phyloP scores from a whole-genome alignment of 2,329 filamentous ascomycete genomes.

The Neofusicoccum sp. region DNA sequence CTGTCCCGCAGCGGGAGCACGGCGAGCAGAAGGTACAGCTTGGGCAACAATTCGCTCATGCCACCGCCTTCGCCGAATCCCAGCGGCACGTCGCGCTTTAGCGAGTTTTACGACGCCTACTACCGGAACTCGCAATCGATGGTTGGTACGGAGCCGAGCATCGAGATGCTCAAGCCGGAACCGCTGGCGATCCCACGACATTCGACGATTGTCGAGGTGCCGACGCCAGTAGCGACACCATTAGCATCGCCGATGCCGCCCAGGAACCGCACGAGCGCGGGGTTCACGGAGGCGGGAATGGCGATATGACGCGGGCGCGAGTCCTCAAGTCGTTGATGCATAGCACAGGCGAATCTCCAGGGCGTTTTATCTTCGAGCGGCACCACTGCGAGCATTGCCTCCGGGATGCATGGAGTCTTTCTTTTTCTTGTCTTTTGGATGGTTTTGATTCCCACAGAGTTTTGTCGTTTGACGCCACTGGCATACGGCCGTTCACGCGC shows the following conservation, averaged over 20 bases:
- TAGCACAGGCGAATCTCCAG: conserved; percentile 5
- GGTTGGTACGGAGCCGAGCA: conserved; percentile 14
- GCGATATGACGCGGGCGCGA: background rate
- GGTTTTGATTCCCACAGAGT: conserved; percentile 10
- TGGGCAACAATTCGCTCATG: background rate
- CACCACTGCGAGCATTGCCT: background rate
- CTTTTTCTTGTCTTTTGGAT: background rate
- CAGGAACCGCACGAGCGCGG: background rate
- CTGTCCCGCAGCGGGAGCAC: conserved; percentile 1
- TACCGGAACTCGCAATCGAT: conserved; percentile 35
- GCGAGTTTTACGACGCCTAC: conserved; percentile 45
- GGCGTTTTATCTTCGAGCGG: background rate
- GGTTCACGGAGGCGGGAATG: background rate
- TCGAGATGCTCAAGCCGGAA: conserved; percentile 25
- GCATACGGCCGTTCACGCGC: background rate
- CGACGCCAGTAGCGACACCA: conserved; percentile 32
- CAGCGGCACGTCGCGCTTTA: conserved; percentile 29
- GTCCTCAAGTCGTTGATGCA: conserved; percentile 4
- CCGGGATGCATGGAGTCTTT: background rate
- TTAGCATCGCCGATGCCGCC: background rate
- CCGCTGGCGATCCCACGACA: conserved; percentile 27
- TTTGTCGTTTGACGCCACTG: background rate
- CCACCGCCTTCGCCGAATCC: conserved; percentile 21
- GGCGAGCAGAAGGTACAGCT: background rate
- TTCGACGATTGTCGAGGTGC: conserved; percentile 34